A percentile compares a stretch with the other conserved stretches of the same genome.
These are phyloP conservation scores for Carex littledalei DNA, from an alignment of 176 grass and related monocot genomes.

Conservation along the genomic window DNA sequence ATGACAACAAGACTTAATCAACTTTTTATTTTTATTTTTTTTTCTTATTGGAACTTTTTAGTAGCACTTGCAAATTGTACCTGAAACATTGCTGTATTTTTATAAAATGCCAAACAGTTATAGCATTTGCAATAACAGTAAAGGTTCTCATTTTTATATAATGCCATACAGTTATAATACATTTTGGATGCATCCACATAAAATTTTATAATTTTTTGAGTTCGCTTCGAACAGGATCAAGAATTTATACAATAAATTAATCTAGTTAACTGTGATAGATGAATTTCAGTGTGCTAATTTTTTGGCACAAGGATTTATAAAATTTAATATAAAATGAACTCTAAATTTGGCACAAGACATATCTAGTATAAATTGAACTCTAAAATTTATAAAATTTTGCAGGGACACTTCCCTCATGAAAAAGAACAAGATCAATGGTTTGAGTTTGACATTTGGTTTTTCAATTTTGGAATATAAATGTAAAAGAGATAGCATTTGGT, in stretches of 20 bases:
- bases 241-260: background rate
- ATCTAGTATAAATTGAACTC: background rate
- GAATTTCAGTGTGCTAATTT: background rate
- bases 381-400: background rate
- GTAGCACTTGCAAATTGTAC: background rate
- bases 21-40: background rate
- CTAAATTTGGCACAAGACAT: background rate
- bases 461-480: constrained; percentile 4
- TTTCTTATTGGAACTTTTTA: background rate
- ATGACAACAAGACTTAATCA: background rate
- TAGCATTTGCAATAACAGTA: background rate
- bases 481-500: background rate
- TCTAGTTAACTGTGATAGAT: background rate
- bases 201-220: background rate
- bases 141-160: background rate
- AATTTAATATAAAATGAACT: background rate
- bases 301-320: background rate
- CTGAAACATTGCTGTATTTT: background rate
- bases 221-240: background rate
- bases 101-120: background rate
- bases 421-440: background rate
- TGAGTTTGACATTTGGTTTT: background rate
- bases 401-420: background rate
- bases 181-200: background rate
- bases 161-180: background rate